Evolutionary conservation across 345 rosid genomes (phyloP).

Genomic region (Brassica cretica): DNA sequence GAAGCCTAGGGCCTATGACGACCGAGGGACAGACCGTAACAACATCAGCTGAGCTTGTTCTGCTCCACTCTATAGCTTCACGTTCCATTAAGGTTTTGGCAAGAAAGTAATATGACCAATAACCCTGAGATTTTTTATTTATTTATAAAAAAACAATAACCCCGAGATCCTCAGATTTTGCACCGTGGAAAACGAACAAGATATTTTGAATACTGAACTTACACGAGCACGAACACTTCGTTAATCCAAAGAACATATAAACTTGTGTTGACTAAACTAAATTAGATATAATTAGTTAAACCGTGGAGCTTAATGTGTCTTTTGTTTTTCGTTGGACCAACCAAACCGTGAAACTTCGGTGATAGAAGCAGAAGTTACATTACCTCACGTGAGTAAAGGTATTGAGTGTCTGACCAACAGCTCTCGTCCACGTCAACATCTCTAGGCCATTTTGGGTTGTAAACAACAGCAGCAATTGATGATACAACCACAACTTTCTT

Average conservation of each 20-base stretch:
- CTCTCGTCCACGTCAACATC: slow-evolving; percentile 41
- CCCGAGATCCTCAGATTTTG: slow-evolving; percentile 21
- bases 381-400: slow-evolving; percentile 42
- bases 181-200: neutral
- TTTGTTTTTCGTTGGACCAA: neutral
- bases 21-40: slow-evolving; percentile 53
- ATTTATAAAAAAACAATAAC: slow-evolving; percentile 7
- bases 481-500: slow-evolving; percentile 54
- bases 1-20: slow-evolving; percentile 60
- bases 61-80: slow-evolving; percentile 50
- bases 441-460: slow-evolving; percentile 47
- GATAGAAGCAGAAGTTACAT: neutral
- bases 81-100: slow-evolving; percentile 53
- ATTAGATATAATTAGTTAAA: too few relatives aligned
- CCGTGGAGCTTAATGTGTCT: neutral
- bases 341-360: neutral
- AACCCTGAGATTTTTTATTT: slow-evolving; percentile 22
- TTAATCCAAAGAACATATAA: neutral
- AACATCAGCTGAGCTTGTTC: slow-evolving; percentile 40
- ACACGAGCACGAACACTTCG: neutral
- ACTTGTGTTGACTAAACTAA: neutral
- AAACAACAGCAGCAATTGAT: slow-evolving; percentile 44
- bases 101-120: slow-evolving; percentile 34
- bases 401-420: slow-evolving; percentile 48
- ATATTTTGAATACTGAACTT: neutral